phyloP scores from a whole-genome alignment of 441 rosid genomes.

The Pelargonium cotyledonis region DNA sequence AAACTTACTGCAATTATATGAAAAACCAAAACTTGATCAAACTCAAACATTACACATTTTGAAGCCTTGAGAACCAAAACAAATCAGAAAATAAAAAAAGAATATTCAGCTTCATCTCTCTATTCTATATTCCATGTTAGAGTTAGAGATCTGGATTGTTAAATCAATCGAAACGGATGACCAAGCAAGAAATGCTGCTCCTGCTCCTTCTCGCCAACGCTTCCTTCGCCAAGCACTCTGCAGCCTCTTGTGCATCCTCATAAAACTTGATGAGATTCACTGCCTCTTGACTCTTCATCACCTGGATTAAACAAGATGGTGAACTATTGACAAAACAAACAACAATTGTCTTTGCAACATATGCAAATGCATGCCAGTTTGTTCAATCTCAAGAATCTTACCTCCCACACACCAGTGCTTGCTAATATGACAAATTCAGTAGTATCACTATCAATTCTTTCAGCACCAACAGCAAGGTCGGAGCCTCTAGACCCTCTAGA shows the following conservation, averaged over 20 bases:
- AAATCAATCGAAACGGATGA: conserved; percentile 50
- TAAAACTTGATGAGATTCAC: conserved; percentile 57
- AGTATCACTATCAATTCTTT: conserved; percentile 33
- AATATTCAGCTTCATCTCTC: not conserved
- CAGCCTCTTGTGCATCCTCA: conserved; percentile 68
- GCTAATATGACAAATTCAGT: conserved; percentile 68
- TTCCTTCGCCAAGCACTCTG: conserved; percentile 65
- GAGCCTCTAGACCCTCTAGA: conserved; percentile 26
- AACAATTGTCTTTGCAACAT: too few species aligned
- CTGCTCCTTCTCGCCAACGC: conserved; percentile 58
- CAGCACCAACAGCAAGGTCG: conserved; percentile 34
- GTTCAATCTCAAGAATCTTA: conserved; percentile 10
- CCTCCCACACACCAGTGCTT: conserved; percentile 84
- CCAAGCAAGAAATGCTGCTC: conserved; percentile 56
- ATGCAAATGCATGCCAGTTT: too few species aligned
- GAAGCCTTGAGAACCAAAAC: not conserved
- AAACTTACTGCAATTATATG: too few species aligned
- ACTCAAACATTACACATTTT: conserved; percentile 3
- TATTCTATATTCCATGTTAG: not conserved
- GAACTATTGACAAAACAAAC: too few species aligned
- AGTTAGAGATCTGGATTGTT: not conserved
- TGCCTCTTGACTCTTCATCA: conserved; percentile 77
- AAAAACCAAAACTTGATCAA: not conserved
- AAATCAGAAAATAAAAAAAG: not conserved
- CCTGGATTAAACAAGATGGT: conserved; percentile 28